Evolutionary conservation across 192 early-diverging fungal genomes (phyloP).

Genomic region (Powellomyces hirtus): DNA sequence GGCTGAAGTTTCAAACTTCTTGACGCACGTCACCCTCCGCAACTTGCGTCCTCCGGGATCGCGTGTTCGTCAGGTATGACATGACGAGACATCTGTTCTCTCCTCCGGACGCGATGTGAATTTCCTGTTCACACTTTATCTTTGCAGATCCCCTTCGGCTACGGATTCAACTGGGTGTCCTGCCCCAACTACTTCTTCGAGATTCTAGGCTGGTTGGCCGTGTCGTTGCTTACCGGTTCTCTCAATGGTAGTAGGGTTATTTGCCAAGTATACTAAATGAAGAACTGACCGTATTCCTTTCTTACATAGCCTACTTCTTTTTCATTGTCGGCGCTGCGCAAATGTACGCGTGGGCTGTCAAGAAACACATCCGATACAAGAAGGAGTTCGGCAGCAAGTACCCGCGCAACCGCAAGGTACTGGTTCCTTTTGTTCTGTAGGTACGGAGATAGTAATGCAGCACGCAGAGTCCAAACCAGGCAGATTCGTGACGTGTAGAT

Average conservation of each 20-base stretch:
- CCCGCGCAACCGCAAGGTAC: conserved; percentile 74
- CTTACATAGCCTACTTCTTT: conserved; percentile 21
- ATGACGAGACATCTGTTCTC: background rate
- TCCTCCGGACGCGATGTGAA: background rate
- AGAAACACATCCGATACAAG: conserved; percentile 89
- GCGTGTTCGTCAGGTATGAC: conserved; percentile 56
- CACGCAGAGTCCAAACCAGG: too few relatives aligned
- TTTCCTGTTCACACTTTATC: background rate
- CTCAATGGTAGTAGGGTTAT: too few relatives aligned
- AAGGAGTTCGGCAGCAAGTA: conserved; percentile 86
- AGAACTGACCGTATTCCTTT: too few relatives aligned
- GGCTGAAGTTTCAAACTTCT: conserved; percentile 82
- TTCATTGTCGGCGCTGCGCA: conserved; percentile 21
- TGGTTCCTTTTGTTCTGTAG: conserved; percentile 39
- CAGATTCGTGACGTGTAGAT: too few relatives aligned
- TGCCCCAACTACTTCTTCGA: conserved; percentile 96
- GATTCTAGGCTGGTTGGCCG: conserved; percentile 73
- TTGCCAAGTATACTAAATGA: too few relatives aligned
- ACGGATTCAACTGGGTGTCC: conserved; percentile 85
- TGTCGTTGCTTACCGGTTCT: conserved; percentile 72
- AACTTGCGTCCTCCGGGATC: conserved; percentile 90
- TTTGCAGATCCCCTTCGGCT: conserved; percentile 77
- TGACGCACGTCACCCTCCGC: conserved; percentile 82
- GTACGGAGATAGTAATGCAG: background rate
- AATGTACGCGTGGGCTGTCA: conserved; percentile 84